Conservation (phyloP, 2,329 filamentous ascomycete species). For the Harringtonia aguacate region DNA sequence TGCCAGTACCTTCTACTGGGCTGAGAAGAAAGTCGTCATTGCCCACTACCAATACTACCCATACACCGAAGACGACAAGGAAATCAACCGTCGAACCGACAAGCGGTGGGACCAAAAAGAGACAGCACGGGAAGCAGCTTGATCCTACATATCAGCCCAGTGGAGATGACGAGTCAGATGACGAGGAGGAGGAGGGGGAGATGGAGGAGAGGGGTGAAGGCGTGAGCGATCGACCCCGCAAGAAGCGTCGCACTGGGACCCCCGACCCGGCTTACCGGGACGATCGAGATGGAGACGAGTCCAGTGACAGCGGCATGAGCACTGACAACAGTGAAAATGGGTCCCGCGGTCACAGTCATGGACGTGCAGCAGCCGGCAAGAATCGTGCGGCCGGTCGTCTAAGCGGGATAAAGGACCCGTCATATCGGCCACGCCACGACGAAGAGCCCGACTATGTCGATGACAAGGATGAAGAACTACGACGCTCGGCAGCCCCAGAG, state of each 20-base stretch:
- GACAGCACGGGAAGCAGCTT: too few species aligned
- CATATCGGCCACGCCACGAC: not conserved
- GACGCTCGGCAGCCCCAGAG: slow-evolving; percentile 1
- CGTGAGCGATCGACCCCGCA: not conserved
- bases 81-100: too few species aligned
- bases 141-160: too few species aligned
- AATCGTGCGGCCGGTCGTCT: too few species aligned
- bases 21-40: too few species aligned
- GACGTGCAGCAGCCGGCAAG: not conserved
- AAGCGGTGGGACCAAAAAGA: too few species aligned
- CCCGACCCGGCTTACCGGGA: slow-evolving; percentile 1
- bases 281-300: not conserved
- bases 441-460: not conserved
- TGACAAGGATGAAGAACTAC: slow-evolving; percentile 7
- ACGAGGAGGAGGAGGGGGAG: too few species aligned
- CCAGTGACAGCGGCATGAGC: not conserved
- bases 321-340: not conserved
- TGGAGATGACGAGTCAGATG: too few species aligned
- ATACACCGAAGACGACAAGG: too few species aligned
- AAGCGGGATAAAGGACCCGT: not conserved
- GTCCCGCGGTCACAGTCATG: too few species aligned
- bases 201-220: not conserved
- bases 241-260: not conserved
- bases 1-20: too few species aligned
- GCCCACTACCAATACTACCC: too few species aligned